Base-by-base conservation (phyloP, 2,329 filamentous ascomycete genomes). In the Leptographium wingfieldii region DNA sequence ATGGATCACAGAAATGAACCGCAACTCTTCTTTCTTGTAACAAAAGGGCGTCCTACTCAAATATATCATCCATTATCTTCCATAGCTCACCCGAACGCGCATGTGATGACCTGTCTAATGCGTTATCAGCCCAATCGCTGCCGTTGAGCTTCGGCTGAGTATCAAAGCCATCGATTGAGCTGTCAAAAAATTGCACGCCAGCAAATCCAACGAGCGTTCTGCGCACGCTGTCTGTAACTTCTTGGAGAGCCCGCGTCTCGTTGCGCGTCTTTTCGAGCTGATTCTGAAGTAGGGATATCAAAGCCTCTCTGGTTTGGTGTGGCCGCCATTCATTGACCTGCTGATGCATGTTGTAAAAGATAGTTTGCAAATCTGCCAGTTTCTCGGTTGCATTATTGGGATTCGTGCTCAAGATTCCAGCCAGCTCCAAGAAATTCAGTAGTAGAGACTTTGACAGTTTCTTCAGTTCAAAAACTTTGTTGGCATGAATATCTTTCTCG, bases 311-410 rank as follows among this genome's bases (percentile, higher is more conserved):
- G 29, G 92, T 91, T 74, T 97, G 92, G 70, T 96, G 92, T 11
- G 92, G 92, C 38, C 92, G 82, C 73, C 96, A 97, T 71, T 95
- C 86, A 71, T 99, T 99, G 65, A 97, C 84, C 59, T 96, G 80
- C 68, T 95, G 90, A 73, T 96, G 91, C 68, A 95, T 87, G 71
- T 97, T 97, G 71, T 92, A 85, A 64, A 95, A 86, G 33, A 97
- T 75, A 19, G 86, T 91, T 67, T 87, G 81, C 38, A 99, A 73
- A 70, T 97, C 87, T 53, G 83, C 77, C 54, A 92, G 79, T 70
- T 95, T 95, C 51, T 83, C 79, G 31, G 81, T 77, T 57, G 84
- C 87, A 69, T 86, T 66, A 51, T 66, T 54, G 29, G 90, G 87
- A 54, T 86, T 80, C n/a, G 82, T 73, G 11, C 82, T 80, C 60